phyloP scores from a whole-genome alignment of 2,329 filamentous ascomycete species.

The Scytalidium lignicola region DNA sequence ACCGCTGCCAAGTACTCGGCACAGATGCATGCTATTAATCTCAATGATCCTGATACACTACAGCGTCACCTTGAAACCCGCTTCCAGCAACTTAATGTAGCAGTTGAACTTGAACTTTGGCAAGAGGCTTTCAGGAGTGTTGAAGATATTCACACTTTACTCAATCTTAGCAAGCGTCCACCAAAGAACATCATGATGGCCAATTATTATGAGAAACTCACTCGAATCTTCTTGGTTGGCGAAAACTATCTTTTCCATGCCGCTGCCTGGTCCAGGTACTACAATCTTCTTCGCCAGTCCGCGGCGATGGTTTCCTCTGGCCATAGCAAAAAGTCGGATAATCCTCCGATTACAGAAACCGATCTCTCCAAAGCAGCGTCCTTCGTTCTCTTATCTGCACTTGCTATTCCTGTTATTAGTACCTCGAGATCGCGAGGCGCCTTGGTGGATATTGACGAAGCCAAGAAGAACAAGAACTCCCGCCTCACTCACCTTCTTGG shows the following conservation, averaged over 20 bases:
- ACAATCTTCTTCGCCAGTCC: constrained; percentile 91
- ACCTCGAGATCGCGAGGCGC: constrained; percentile 93
- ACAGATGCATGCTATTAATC: constrained; percentile 99
- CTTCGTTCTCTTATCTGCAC: constrained; percentile 88
- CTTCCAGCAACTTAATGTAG: constrained; percentile 97
- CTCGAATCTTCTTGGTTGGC: constrained; percentile 95
- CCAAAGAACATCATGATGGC: constrained; percentile 99
- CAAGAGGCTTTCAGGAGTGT: constrained; percentile 99
- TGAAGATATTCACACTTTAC: constrained; percentile 95
- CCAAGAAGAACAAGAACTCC: constrained; percentile 97
- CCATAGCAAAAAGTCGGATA: constrained; percentile 89
- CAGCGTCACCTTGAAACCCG: constrained; percentile 97
- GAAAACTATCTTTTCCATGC: constrained; percentile 99
- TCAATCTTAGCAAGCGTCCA: constrained; percentile 95
- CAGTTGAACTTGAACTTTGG: constrained; percentile 96
- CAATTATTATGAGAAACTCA: constrained; percentile 99
- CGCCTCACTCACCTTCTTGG: constrained; percentile 92
- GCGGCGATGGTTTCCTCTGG: constrained; percentile 76
- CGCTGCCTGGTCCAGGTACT: constrained; percentile 95
- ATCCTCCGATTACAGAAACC: constrained; percentile 80
- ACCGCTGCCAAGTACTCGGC: constrained; percentile 98
- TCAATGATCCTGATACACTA: constrained; percentile 94
- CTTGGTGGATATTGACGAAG: constrained; percentile 94
- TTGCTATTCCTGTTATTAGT: constrained; percentile 99
- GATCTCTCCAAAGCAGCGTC: constrained; percentile 93